Conservation (phyloP, 495 filamentous ascomycete genomes). For the Neurospora hispaniola region DNA sequence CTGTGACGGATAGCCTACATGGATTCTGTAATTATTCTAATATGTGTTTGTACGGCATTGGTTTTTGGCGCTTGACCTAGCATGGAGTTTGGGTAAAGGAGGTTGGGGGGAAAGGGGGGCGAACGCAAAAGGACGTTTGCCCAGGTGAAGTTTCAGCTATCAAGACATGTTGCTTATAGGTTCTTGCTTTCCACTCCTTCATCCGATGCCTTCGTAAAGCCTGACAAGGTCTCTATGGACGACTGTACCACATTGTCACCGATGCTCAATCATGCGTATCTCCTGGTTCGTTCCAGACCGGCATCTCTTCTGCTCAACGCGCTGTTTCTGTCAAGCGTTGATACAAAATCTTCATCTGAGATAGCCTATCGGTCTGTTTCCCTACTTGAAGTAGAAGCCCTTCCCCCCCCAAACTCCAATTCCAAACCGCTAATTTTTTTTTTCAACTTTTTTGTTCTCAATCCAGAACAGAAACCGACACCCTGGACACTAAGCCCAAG, state of each 20-base stretch:
- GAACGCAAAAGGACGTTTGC: not conserved
- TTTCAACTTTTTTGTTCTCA: not conserved
- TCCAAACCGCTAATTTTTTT: not conserved
- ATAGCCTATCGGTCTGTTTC: not conserved
- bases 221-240: not conserved
- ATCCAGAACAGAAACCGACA: not conserved
- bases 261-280: not conserved
- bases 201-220: not conserved
- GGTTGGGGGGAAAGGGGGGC: not conserved
- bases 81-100: conserved; percentile 7
- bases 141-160: not conserved
- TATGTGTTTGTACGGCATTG: not conserved
- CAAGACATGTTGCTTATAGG: not conserved
- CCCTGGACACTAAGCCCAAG: not conserved
- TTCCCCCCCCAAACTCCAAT: not conserved
- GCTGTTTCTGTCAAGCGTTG: not conserved
- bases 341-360: not conserved
- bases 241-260: not conserved
- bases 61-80: conserved; percentile 2
- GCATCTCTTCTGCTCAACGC: not conserved
- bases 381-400: not conserved
- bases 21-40: not conserved
- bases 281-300: not conserved
- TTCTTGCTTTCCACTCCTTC: not conserved
- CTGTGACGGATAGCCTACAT: not conserved